phyloP scores from a whole-genome alignment of 768 basidiomycete species.

The Strobilomyces confusus region DNA sequence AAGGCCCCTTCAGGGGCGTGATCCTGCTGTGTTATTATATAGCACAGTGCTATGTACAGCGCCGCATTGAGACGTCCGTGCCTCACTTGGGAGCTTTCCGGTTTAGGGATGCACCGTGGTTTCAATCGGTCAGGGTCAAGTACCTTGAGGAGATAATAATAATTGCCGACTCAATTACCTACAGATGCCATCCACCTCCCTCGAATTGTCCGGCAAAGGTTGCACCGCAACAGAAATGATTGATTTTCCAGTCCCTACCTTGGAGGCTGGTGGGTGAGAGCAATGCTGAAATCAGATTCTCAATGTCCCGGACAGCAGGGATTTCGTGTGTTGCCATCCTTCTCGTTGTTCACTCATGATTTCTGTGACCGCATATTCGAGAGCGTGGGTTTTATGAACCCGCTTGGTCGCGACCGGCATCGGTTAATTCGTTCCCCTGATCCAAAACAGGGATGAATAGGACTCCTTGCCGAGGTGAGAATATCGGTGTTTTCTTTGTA shows the following conservation, averaged over 20 bases:
- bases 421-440: slow-evolving; percentile 2
- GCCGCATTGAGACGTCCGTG: not conserved
- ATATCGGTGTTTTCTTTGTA: slow-evolving; percentile 13
- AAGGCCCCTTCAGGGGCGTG: too few species aligned
- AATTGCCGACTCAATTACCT: not conserved
- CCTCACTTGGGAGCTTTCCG: not conserved
- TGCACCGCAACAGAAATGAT: not conserved
- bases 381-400: not conserved
- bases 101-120: slow-evolving; percentile 11
- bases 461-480: slow-evolving; percentile 6
- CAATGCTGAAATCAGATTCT: not conserved
- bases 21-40: too few species aligned
- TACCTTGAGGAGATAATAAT: not conserved
- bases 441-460: not conserved
- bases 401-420: not conserved
- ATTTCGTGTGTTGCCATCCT: slow-evolving; percentile 7
- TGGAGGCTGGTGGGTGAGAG: not conserved
- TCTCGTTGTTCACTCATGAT: slow-evolving; percentile 1
- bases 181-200: not conserved
- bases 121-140: not conserved
- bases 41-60: slow-evolving; percentile 9
- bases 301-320: not conserved
- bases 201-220: not conserved
- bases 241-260: too few species aligned
- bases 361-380: not conserved